Percentiles rank a stretch among this genome's conserved stretches.
These are phyloP conservation scores for Coemansia sp. DNA, from an alignment of 192 early-diverging fungal genomes.

Conservation along the genomic window DNA sequence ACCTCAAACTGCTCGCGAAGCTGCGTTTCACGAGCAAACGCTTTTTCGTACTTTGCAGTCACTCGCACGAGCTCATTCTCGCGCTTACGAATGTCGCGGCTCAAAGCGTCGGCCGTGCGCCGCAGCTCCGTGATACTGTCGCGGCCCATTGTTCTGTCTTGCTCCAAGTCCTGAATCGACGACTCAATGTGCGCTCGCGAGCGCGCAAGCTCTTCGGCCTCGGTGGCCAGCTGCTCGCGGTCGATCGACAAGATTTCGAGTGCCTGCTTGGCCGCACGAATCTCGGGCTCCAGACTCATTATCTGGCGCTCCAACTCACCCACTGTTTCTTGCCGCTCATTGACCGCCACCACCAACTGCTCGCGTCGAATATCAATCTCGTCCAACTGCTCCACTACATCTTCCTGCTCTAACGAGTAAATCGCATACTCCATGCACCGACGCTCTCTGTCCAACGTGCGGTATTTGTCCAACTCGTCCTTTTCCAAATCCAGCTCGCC, in stretches of 20 bases:
- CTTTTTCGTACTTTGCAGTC: constrained; percentile 64
- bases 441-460: constrained; percentile 80
- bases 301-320: constrained; percentile 58
- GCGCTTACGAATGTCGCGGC: constrained; percentile 41
- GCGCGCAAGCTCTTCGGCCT: constrained; percentile 74
- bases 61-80: constrained; percentile 64
- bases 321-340: constrained; percentile 59
- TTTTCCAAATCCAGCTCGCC: constrained; percentile 91
- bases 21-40: constrained; percentile 57
- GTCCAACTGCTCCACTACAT: constrained; percentile 75
- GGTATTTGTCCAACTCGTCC: constrained; percentile 86
- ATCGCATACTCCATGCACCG: constrained; percentile 92
- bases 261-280: constrained; percentile 62
- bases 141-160: constrained; percentile 52
- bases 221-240: constrained; percentile 68
- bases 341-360: constrained; percentile 58
- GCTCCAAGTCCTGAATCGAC: constrained; percentile 78
- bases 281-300: constrained; percentile 56
- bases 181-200: constrained; percentile 76
- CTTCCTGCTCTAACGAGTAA: constrained; percentile 82
- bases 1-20: constrained; percentile 69
- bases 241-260: constrained; percentile 68
- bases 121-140: constrained; percentile 54
- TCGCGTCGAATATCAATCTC: constrained; percentile 59
- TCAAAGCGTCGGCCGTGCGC: constrained; percentile 32